Conservation (phyloP, 2,329 filamentous ascomycete species). For the Cladosporium sp. region DNA sequence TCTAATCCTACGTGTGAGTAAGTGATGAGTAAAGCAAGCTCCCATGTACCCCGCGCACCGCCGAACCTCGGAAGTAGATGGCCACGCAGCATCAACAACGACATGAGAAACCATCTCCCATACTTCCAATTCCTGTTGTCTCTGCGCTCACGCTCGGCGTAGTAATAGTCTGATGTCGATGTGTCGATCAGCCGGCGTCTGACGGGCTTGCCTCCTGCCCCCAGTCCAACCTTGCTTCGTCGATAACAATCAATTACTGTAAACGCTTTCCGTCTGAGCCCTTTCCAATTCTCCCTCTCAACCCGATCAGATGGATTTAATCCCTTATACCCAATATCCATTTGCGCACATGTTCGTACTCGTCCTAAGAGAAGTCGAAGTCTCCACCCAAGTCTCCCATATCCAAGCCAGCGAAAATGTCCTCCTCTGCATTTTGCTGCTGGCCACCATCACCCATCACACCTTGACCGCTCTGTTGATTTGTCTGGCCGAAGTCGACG, state of each 20-base stretch:
- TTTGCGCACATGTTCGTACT: neutral
- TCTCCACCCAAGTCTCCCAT: constrained; percentile 33
- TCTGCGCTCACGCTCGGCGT: neutral
- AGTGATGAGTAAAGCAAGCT: neutral
- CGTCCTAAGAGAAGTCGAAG: constrained; percentile 32
- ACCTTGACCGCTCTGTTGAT: constrained; percentile 24
- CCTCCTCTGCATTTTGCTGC: constrained; percentile 39
- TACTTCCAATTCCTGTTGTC: neutral
- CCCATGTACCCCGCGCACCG: neutral
- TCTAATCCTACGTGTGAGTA: neutral
- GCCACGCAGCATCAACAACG: neutral
- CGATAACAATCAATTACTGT: neutral
- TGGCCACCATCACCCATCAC: constrained; percentile 20
- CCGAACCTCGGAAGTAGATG: constrained; percentile 4
- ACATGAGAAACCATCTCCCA: neutral
- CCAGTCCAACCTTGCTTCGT: neutral
- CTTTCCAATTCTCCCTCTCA: neutral
- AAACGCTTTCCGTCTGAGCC: neutral
- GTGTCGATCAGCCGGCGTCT: neutral
- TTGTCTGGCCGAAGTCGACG: constrained; percentile 30
- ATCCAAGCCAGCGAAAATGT: constrained; percentile 47
- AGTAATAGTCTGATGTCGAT: neutral
- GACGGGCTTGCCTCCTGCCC: neutral
- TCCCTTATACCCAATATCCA: neutral
- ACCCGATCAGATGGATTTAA: neutral